Percentiles rank a stretch among this genome's conserved stretches.
These are phyloP conservation scores for Vararia minispora DNA, from an alignment of 768 basidiomycete species.

Conservation along the genomic window DNA sequence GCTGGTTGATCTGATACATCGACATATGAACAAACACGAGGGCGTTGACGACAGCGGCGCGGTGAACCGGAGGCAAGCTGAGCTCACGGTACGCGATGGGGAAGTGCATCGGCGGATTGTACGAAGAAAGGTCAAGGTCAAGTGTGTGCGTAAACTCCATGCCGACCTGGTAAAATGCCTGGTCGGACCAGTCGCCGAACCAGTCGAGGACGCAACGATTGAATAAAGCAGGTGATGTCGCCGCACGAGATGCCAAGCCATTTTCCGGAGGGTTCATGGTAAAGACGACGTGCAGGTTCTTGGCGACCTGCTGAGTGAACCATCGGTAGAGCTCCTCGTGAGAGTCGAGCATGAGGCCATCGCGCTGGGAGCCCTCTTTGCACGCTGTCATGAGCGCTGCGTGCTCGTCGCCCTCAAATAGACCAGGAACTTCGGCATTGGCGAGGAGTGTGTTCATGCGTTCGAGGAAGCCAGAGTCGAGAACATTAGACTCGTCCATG, in stretches of 20 bases:
- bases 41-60: constrained; percentile 86
- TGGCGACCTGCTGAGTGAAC: constrained; percentile 98
- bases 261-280: constrained; percentile 99
- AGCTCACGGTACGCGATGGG: constrained; percentile 83
- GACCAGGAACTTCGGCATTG: constrained; percentile 99
- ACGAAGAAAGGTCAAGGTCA: constrained; percentile 82
- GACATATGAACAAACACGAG: constrained; percentile 88
- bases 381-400: constrained; percentile 98
- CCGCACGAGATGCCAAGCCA: constrained; percentile 89
- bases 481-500: constrained; percentile 99
- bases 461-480: constrained; percentile 97
- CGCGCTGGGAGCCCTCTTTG: constrained; percentile 98
- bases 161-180: constrained; percentile 96
- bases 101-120: constrained; percentile 72
- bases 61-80: constrained; percentile 78
- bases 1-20: constrained; percentile 79
- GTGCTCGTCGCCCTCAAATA: constrained; percentile 99
- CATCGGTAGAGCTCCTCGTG: constrained; percentile 96
- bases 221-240: constrained; percentile 95
- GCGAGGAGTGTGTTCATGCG: constrained; percentile 99
- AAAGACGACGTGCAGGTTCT: constrained; percentile 97
- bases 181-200: constrained; percentile 99
- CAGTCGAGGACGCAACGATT: constrained; percentile 99
- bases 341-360: constrained; percentile 96
- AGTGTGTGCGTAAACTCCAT: constrained; percentile 92